These are phyloP conservation scores for Globisporangium abappressorium DNA, from an alignment of 352 stramenopile species.

Conservation along the genomic window DNA sequence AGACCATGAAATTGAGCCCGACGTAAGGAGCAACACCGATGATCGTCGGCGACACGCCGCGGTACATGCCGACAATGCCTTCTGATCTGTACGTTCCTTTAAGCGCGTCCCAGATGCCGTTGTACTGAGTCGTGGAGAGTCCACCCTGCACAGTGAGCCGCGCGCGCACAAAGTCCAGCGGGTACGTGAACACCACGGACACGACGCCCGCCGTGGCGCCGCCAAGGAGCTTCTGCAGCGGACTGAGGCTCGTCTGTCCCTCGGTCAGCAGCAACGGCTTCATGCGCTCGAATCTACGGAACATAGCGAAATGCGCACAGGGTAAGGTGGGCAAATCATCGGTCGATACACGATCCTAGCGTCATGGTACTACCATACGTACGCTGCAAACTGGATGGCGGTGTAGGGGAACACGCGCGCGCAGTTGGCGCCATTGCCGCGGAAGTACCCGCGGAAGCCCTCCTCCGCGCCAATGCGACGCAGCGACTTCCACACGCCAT, in stretches of 20 bases:
- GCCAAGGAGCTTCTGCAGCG: slow-evolving; percentile 51
- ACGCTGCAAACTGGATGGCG: slow-evolving; percentile 71
- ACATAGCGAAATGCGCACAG: not conserved
- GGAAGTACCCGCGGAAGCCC: slow-evolving; percentile 63
- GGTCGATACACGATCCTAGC: not conserved
- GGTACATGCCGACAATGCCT: slow-evolving; percentile 56
- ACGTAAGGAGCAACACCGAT: slow-evolving; percentile 74
- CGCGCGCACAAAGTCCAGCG: slow-evolving; percentile 70
- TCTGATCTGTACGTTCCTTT: slow-evolving; percentile 47
- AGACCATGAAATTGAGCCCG: slow-evolving; percentile 77
- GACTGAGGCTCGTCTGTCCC: slow-evolving; percentile 33
- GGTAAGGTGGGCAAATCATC: not conserved
- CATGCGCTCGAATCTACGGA: slow-evolving; percentile 48
- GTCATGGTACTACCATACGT: not conserved
- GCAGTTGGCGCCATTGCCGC: slow-evolving; percentile 80
- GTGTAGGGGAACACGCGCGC: slow-evolving; percentile 77
- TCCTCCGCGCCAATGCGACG: slow-evolving; percentile 63
- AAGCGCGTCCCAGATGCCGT: slow-evolving; percentile 57
- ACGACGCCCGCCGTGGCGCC: slow-evolving; percentile 62
- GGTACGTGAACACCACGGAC: slow-evolving; percentile 70
- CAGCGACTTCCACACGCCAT: slow-evolving; percentile 51
- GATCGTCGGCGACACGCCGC: slow-evolving; percentile 58
- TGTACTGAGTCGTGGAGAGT: slow-evolving; percentile 59
- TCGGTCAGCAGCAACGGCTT: slow-evolving; percentile 47
- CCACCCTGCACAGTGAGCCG: slow-evolving; percentile 67